These are phyloP conservation scores for Henckelia pumila DNA, from an alignment of 257 asterid species.

Conservation along the genomic window DNA sequence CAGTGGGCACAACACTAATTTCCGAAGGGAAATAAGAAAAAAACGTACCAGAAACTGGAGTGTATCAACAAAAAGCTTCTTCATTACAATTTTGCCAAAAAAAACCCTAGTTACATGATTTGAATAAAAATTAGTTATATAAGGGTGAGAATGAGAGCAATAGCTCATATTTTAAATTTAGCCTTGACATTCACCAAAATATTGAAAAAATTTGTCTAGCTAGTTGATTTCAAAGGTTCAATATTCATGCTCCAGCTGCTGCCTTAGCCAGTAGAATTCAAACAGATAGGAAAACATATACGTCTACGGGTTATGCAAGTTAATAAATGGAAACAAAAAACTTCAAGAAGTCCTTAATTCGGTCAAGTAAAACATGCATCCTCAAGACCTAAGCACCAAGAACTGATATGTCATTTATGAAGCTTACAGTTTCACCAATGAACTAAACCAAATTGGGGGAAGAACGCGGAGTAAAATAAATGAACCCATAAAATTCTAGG, in stretches of 20 bases:
- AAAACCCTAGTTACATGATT: not conserved
- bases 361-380: not conserved
- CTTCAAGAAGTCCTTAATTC: not conserved
- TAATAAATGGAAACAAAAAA: too few relatives aligned
- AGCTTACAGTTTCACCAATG: not conserved
- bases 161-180: too few relatives aligned
- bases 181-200: too few relatives aligned
- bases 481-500: not conserved
- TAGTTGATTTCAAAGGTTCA: not conserved
- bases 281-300: not conserved
- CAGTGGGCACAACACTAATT: too few relatives aligned
- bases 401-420: not conserved
- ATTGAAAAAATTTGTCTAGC: too few relatives aligned
- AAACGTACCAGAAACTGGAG: too few relatives aligned
- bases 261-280: not conserved
- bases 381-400: not conserved
- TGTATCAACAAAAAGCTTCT: not conserved
- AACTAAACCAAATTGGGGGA: not conserved
- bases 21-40: too few relatives aligned
- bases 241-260: not conserved
- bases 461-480: not conserved
- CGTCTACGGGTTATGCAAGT: not conserved
- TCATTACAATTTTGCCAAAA: not conserved
- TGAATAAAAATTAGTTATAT: too few relatives aligned
- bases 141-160: too few relatives aligned